phyloP scores from a whole-genome alignment of 495 filamentous ascomycete species.

The Gamarada debralockiae region DNA sequence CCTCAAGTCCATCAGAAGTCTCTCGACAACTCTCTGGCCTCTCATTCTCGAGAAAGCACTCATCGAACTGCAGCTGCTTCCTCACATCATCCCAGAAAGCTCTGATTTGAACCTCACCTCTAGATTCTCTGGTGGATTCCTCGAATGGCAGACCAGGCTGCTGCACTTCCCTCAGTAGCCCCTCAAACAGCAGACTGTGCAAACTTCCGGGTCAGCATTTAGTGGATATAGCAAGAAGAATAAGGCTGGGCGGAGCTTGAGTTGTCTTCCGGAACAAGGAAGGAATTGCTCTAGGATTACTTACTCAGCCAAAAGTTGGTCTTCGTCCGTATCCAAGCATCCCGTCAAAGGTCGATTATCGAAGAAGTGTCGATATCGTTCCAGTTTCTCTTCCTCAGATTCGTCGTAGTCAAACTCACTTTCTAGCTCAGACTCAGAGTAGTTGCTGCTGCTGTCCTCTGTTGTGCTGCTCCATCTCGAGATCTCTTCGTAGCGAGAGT shows the following conservation, averaged over 20 bases:
- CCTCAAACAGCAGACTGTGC: conserved; percentile 11
- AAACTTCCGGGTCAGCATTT: too few relatives aligned
- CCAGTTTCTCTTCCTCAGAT: conserved; percentile 1
- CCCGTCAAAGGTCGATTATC: conserved; percentile 4
- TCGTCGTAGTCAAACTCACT: not conserved
- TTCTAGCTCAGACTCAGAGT: not conserved
- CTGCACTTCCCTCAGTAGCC: conserved; percentile 8
- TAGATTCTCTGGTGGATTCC: not conserved
- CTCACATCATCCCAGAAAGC: conserved; percentile 21
- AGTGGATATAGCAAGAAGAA: too few relatives aligned
- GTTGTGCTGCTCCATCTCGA: not conserved
- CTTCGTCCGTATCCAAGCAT: conserved; percentile 9
- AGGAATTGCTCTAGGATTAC: too few relatives aligned
- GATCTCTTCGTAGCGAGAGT: not conserved
- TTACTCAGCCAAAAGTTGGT: conserved; percentile 1
- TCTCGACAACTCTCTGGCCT: not conserved
- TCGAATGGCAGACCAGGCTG: not conserved
- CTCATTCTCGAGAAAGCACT: not conserved
- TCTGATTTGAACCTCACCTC: conserved; percentile 9
- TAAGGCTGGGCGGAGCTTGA: too few relatives aligned
- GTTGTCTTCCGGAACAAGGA: too few relatives aligned
- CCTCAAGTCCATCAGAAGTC: not conserved
- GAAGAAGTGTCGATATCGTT: conserved; percentile 13
- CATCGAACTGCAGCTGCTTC: not conserved
- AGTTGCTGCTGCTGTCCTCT: not conserved